Conservation (phyloP, 164 flowering plant genomes). For the Vitis labrusca region DNA sequence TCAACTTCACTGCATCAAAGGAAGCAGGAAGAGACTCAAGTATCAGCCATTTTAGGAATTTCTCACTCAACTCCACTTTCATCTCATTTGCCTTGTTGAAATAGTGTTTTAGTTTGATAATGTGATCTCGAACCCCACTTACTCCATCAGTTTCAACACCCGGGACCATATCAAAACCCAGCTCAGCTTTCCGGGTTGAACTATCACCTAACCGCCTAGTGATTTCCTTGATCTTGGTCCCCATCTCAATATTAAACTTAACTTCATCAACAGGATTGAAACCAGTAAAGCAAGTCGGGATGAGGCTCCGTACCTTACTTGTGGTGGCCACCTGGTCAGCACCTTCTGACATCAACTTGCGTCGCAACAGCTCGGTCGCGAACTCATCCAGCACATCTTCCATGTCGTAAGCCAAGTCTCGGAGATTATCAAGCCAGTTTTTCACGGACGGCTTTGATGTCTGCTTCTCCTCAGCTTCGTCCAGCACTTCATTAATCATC, state of each 20-base stretch:
- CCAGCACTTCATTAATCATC: conserved; percentile 5
- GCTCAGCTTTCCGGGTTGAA: no score
- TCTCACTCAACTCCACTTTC: no score
- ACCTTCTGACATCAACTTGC: not conserved
- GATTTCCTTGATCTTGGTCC: not conserved
- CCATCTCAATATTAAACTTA: not conserved
- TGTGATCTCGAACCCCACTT: no score
- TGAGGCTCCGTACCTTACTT: not conserved
- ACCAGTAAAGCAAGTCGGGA: not conserved
- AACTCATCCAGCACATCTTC: not conserved
- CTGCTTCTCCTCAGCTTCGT: conserved; percentile 16
- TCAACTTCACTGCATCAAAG: no score
- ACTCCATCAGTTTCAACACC: no score
- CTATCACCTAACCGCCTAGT: no score
- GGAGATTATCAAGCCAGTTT: conserved; percentile 6
- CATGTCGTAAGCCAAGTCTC: conserved; percentile 13
- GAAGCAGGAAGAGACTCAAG: no score
- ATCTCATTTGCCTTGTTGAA: no score
- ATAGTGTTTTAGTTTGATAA: no score
- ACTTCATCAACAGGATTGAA: not conserved
- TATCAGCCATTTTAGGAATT: no score
- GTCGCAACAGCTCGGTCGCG: not conserved
- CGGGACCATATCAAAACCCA: no score
- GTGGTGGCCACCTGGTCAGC: not conserved
- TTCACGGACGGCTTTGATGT: not conserved